phyloP scores from a whole-genome alignment of 2,329 filamentous ascomycete species.

The Sporothrix variecibatus region DNA sequence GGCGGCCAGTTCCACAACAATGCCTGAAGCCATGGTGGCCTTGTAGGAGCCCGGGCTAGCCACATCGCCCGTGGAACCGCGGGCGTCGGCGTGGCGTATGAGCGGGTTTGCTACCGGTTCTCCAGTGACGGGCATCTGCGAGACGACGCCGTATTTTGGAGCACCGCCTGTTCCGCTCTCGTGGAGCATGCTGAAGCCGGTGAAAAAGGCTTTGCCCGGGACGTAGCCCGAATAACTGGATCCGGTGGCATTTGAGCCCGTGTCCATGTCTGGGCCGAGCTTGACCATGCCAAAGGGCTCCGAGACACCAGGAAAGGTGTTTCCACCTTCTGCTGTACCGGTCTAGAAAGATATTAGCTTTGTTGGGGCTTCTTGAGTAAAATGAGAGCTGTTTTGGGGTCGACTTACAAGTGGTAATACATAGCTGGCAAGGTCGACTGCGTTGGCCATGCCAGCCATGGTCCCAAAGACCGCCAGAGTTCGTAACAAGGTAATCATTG shows the following conservation, averaged over 20 bases:
- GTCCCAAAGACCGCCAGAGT: background rate
- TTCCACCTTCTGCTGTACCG: slow-evolving; percentile 49
- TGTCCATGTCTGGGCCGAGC: slow-evolving; percentile 49
- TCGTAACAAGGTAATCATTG: background rate
- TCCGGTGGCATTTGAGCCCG: slow-evolving; percentile 42
- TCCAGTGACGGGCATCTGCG: slow-evolving; percentile 59
- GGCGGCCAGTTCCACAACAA: slow-evolving; percentile 59
- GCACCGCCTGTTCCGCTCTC: slow-evolving; percentile 68
- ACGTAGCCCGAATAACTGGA: slow-evolving; percentile 58
- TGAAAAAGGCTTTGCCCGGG: slow-evolving; percentile 41
- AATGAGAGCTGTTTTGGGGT: slow-evolving; percentile 4
- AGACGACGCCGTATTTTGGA: slow-evolving; percentile 68
- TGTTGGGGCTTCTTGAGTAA: background rate
- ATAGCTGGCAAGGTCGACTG: slow-evolving; percentile 38
- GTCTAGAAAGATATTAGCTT: slow-evolving; percentile 40
- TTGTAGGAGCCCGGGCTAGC: slow-evolving; percentile 64
- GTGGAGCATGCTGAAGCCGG: slow-evolving; percentile 65
- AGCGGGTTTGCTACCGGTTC: slow-evolving; percentile 36
- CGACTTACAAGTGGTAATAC: slow-evolving; percentile 37
- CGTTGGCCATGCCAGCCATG: slow-evolving; percentile 3
- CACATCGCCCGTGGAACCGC: slow-evolving; percentile 45
- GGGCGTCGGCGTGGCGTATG: slow-evolving; percentile 55
- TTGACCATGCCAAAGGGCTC: slow-evolving; percentile 53
- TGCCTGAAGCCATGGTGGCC: slow-evolving; percentile 55
- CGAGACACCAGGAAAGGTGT: slow-evolving; percentile 54